Evolutionary conservation across 202 grass and related monocot genomes (phyloP).

Genomic region (Setaria italica): DNA sequence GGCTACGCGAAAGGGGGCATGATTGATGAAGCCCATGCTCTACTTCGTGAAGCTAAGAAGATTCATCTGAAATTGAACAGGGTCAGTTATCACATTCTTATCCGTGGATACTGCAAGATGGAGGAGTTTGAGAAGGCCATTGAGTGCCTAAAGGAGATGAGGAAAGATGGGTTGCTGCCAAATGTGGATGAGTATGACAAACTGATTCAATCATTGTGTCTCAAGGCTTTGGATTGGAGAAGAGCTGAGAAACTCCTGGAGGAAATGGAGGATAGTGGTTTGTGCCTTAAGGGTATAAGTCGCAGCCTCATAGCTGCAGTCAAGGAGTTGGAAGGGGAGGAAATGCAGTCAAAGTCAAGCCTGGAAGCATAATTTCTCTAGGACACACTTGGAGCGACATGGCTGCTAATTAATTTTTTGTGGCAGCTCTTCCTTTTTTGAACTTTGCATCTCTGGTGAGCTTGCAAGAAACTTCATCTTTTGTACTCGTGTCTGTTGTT

Average conservation of each 20-base stretch:
- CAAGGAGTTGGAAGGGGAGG: constrained; percentile 86
- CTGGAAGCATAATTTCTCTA: constrained; percentile 65
- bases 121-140: constrained; percentile 86
- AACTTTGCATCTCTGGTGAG: constrained; percentile 45
- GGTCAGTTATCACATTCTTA: constrained; percentile 79
- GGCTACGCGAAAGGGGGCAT: constrained; percentile 78
- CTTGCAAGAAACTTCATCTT: constrained; percentile 53
- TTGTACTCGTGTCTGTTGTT: constrained; percentile 49
- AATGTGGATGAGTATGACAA: constrained; percentile 92
- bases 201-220: constrained; percentile 86
- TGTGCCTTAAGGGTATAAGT: constrained; percentile 65
- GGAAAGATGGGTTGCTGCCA: constrained; percentile 77
- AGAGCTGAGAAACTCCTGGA: constrained; percentile 75
- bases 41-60: constrained; percentile 74
- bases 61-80: constrained; percentile 65
- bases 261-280: constrained; percentile 74
- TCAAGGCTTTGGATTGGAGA: constrained; percentile 86
- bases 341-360: constrained; percentile 52
- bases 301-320: constrained; percentile 82
- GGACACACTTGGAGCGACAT: constrained; percentile 21
- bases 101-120: constrained; percentile 92
- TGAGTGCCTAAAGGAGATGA: constrained; percentile 92
- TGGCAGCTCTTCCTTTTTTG: constrained; percentile 40
- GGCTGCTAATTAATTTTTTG: constrained; percentile 45
- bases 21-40: constrained; percentile 80